Conservation (phyloP, 768 basidiomycete species). For the Amanita polypyramis region DNA sequence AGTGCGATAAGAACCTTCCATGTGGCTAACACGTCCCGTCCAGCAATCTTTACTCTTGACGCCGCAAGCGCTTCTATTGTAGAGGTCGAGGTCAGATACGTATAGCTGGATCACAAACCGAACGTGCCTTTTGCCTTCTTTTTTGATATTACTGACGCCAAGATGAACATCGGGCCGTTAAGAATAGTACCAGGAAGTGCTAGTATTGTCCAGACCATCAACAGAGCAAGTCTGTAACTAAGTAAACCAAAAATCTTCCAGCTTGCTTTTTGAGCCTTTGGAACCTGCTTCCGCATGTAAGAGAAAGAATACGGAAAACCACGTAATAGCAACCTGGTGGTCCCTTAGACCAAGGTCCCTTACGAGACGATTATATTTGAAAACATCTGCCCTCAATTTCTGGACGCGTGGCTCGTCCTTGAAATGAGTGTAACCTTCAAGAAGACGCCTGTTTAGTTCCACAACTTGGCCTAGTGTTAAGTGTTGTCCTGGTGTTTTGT, state of each 20-base stretch:
- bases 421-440: conserved; percentile 89
- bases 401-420: conserved; percentile 87
- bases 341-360: conserved; percentile 88
- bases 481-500: conserved; percentile 91
- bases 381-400: conserved; percentile 66
- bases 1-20: conserved; percentile 96
- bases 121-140: conserved; percentile 75
- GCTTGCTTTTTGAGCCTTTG: conserved; percentile 71
- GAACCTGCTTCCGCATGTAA: conserved; percentile 43
- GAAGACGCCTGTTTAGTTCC: conserved; percentile 84
- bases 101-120: background rate
- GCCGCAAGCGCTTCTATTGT: conserved; percentile 85
- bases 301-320: background rate
- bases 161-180: conserved; percentile 88
- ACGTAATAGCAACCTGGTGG: conserved; percentile 58
- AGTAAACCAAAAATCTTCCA: conserved; percentile 85
- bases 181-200: conserved; percentile 86
- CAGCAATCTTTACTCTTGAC: conserved; percentile 90
- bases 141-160: conserved; percentile 80
- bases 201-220: conserved; percentile 72
- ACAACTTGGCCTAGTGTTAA: conserved; percentile 93
- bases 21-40: conserved; percentile 92
- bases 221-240: conserved; percentile 68
- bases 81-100: background rate
- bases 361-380: conserved; percentile 82